phyloP scores from a whole-genome alignment of 106 monocot genomes.

The Triglochin maritima region DNA sequence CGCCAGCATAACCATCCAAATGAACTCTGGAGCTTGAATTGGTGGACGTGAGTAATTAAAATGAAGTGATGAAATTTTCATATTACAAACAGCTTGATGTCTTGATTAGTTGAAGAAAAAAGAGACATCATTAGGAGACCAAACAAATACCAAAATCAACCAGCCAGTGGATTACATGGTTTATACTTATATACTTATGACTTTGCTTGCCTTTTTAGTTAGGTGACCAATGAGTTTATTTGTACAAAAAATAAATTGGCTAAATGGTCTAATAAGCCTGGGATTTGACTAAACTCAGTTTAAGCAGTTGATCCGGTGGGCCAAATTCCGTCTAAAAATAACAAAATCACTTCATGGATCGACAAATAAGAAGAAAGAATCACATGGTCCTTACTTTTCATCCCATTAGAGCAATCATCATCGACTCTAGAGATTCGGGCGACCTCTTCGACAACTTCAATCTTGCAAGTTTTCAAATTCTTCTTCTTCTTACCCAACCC shows the following conservation, averaged over 20 bases:
- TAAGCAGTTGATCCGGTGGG: not conserved
- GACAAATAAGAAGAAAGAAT: not conserved
- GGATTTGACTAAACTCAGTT: not conserved
- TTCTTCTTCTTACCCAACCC: not conserved
- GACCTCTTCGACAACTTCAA: not conserved
- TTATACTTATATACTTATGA: too few species aligned
- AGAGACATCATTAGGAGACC: too few species aligned
- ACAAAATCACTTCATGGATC: not conserved
- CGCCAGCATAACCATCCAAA: too few species aligned
- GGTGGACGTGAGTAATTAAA: too few species aligned
- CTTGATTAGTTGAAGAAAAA: too few species aligned
- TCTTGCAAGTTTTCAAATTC: not conserved
- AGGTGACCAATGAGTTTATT: not conserved
- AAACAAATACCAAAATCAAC: too few species aligned
- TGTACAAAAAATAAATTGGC: not conserved
- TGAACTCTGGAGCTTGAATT: too few species aligned
- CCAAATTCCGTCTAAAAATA: not conserved
- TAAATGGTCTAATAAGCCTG: conserved; percentile 13
- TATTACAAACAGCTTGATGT: too few species aligned
- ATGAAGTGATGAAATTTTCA: too few species aligned
- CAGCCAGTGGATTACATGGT: too few species aligned
- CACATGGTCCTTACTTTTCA: conserved; percentile 17
- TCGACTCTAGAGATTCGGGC: conserved; percentile 8
- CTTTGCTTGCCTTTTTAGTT: not conserved
- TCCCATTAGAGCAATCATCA: conserved; percentile 9